Evolutionary conservation across 1,139 yeast species (phyloP).

Genomic region (Wickerhamiella pararugosa): DNA sequence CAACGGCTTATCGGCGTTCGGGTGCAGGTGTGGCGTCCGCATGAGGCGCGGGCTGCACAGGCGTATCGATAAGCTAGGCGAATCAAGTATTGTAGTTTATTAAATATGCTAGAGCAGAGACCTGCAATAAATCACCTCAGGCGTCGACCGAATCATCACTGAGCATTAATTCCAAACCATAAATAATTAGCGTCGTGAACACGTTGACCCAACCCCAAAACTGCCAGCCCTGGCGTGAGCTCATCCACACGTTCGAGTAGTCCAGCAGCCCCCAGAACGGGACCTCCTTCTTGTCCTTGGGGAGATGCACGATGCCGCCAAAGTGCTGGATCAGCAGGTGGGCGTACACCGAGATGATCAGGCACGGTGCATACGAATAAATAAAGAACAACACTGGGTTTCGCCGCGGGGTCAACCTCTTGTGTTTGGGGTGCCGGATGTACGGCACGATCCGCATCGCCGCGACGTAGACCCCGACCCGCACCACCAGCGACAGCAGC

Average conservation of each 20-base stretch:
- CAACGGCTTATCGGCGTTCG: too few relatives aligned
- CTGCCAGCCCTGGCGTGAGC: slow-evolving; percentile 47
- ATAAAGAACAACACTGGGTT: slow-evolving; percentile 10
- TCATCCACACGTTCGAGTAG: slow-evolving; percentile 34
- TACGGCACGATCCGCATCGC: slow-evolving; percentile 91
- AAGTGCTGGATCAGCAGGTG: slow-evolving; percentile 83
- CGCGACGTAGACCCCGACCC: slow-evolving; percentile 78
- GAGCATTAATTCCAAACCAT: slow-evolving; percentile 50
- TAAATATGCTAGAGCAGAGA: too few relatives aligned
- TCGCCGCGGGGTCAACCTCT: slow-evolving; percentile 5
- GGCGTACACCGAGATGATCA: slow-evolving; percentile 86
- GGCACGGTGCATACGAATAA: slow-evolving; percentile 84
- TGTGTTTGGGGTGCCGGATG: slow-evolving; percentile 20
- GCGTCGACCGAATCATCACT: slow-evolving; percentile 1
- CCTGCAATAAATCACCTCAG: too few relatives aligned
- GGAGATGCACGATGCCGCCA: slow-evolving; percentile 59
- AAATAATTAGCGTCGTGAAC: slow-evolving; percentile 61
- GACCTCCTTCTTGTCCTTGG: slow-evolving; percentile 13
- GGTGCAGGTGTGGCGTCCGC: too few relatives aligned
- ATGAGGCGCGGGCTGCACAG: too few relatives aligned
- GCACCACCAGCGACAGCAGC: slow-evolving; percentile 62
- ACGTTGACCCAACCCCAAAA: slow-evolving; percentile 96
- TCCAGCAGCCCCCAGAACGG: slow-evolving; percentile 15
- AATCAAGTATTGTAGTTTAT: too few relatives aligned
- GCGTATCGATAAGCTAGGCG: too few relatives aligned